Percentiles rank a stretch among this genome's conserved stretches.
Conservation (phyloP, 2,329 filamentous ascomycete genomes). For the Colletotrichum sp. region DNA sequence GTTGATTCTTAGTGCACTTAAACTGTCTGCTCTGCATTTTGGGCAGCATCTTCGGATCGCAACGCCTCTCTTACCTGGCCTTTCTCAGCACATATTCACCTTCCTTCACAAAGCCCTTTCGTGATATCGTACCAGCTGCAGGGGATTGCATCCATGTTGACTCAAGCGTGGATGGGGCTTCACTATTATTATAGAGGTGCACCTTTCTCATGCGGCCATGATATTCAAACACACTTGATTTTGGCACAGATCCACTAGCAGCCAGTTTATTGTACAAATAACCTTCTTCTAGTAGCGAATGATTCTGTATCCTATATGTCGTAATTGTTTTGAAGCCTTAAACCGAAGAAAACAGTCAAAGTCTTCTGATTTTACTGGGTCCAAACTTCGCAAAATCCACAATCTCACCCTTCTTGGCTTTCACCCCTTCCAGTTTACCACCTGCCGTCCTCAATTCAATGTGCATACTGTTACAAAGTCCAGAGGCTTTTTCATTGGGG, state of each 20-base stretch:
- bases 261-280: rapidly evolving
- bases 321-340: neutral
- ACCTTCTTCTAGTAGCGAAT: neutral
- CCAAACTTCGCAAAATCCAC: neutral
- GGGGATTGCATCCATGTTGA: neutral
- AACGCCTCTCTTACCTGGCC: rapidly evolving
- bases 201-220: neutral
- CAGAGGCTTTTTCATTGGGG: rapidly evolving
- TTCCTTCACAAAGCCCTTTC: neutral
- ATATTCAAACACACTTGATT: neutral
- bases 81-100: rapidly evolving
- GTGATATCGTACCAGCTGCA: rapidly evolving
- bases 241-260: neutral
- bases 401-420: neutral
- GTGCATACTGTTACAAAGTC: neutral
- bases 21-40: neutral
- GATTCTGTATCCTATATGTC: rapidly evolving
- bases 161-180: neutral
- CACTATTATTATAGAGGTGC: neutral
- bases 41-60: neutral
- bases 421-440: neutral
- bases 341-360: neutral
- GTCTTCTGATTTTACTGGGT: neutral
- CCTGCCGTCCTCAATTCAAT: neutral
- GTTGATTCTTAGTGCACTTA: neutral